These are phyloP conservation scores for Ceratocystis harringtonii DNA, from an alignment of 2,329 filamentous ascomycete species.

Conservation along the genomic window DNA sequence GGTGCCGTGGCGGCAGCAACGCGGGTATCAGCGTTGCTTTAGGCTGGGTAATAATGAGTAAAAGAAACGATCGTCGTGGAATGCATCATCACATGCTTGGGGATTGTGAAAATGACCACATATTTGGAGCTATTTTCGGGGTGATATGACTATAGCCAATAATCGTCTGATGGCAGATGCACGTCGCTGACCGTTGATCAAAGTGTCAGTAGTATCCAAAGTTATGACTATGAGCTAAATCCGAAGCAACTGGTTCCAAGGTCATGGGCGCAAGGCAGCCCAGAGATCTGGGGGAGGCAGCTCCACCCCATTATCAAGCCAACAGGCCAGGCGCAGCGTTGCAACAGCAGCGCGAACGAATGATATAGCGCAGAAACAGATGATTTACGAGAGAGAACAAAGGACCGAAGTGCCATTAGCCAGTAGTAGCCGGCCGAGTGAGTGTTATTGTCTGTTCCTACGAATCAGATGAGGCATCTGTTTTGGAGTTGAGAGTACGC, in stretches of 20 bases:
- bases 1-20: too few relatives aligned
- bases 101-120: not conserved
- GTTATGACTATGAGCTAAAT: not conserved
- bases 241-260: not conserved
- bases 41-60: too few relatives aligned
- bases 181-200: slow-evolving; percentile 2
- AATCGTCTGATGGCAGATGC: not conserved
- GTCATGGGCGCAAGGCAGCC: not conserved
- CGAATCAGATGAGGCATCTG: not conserved
- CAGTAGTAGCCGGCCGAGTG: not conserved
- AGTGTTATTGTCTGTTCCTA: not conserved
- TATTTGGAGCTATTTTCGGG: not conserved
- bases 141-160: slow-evolving; percentile 1
- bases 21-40: too few relatives aligned
- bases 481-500: not conserved
- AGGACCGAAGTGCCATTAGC: not conserved
- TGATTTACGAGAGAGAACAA: not conserved
- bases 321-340: not conserved
- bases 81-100: not conserved
- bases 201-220: not conserved
- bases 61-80: not conserved
- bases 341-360: not conserved
- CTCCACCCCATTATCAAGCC: not conserved
- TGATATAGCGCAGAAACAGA: not conserved
- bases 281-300: not conserved